phyloP scores from a whole-genome alignment of 352 stramenopile genomes.

The Globisporangium emineosum region DNA sequence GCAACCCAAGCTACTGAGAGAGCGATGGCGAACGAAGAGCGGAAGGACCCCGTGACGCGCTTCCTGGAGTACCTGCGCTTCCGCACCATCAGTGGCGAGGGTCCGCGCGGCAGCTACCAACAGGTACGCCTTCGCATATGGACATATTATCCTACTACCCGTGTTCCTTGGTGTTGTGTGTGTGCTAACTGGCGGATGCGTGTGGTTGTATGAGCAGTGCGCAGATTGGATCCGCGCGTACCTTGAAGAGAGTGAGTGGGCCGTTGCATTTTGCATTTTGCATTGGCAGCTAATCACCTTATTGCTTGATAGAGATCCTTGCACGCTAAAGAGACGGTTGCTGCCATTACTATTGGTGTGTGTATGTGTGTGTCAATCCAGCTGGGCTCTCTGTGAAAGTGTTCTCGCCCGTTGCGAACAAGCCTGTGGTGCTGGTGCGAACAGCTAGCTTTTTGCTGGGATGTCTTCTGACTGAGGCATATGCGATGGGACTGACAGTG shows the following conservation, averaged over 20 bases:
- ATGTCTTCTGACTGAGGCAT: too few relatives aligned
- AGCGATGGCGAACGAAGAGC: constrained; percentile 14
- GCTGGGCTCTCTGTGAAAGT: constrained; percentile 43
- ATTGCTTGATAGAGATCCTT: too few relatives aligned
- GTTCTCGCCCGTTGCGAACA: constrained; percentile 57
- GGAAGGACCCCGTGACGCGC: constrained; percentile 38
- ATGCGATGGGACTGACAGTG: too few relatives aligned
- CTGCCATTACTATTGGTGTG: too few relatives aligned
- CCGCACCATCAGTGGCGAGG: constrained; percentile 72
- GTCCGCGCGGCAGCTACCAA: constrained; percentile 63
- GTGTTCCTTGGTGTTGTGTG: too few relatives aligned
- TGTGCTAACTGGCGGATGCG: too few relatives aligned
- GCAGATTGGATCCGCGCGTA: constrained; percentile 58
- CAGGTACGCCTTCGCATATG: constrained; percentile 31
- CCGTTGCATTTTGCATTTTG: too few relatives aligned
- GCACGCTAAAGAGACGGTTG: too few relatives aligned
- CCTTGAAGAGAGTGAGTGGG: constrained; percentile 42
- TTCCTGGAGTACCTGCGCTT: constrained; percentile 80
- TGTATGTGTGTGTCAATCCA: constrained; percentile 18
- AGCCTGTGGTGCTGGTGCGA: constrained; percentile 89
- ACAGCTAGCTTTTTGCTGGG: too few relatives aligned
- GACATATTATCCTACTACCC: too few relatives aligned
- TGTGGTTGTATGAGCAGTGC: constrained; percentile 20
- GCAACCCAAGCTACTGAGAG: too few relatives aligned
- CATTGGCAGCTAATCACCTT: too few relatives aligned